Percentiles rank a stretch among this genome's conserved stretches.
These are phyloP conservation scores for Xylariaceae sp. DNA, from an alignment of 2,329 filamentous ascomycete species.

Conservation along the genomic window DNA sequence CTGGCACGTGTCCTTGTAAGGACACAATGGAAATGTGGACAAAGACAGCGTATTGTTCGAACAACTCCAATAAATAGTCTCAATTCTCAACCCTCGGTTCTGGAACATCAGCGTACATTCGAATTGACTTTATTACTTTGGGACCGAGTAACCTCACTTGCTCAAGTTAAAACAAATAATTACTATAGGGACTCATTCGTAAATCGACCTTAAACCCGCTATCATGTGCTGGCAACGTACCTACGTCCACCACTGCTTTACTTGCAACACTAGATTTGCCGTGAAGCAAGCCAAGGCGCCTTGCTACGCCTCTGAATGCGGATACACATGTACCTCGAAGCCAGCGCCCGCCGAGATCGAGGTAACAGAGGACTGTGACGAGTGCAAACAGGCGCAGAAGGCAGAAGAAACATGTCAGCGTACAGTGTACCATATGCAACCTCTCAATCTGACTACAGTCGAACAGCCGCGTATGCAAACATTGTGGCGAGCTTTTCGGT, in stretches of 20 bases:
- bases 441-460: slow-evolving; percentile 2
- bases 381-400: neutral
- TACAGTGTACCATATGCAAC: neutral
- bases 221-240: slow-evolving; percentile 7
- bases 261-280: slow-evolving; percentile 9
- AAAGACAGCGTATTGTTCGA: no score
- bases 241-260: slow-evolving; percentile 10
- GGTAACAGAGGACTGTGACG: slow-evolving; percentile 6
- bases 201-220: neutral
- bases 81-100: no score
- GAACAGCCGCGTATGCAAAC: slow-evolving; percentile 3
- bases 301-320: slow-evolving; percentile 5
- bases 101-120: no score
- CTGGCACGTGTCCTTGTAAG: no score
- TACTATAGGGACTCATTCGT: no score
- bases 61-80: no score
- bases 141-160: no score
- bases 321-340: neutral
- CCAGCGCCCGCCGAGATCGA: neutral
- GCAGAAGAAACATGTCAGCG: slow-evolving; percentile 13
- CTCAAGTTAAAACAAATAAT: no score
- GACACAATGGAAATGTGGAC: no score
- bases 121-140: no score
- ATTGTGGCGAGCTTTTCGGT: slow-evolving; percentile 6
- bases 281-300: neutral